Base-by-base conservation (phyloP, 177 flowering plant genomes). In the Telopea speciosissima region DNA sequence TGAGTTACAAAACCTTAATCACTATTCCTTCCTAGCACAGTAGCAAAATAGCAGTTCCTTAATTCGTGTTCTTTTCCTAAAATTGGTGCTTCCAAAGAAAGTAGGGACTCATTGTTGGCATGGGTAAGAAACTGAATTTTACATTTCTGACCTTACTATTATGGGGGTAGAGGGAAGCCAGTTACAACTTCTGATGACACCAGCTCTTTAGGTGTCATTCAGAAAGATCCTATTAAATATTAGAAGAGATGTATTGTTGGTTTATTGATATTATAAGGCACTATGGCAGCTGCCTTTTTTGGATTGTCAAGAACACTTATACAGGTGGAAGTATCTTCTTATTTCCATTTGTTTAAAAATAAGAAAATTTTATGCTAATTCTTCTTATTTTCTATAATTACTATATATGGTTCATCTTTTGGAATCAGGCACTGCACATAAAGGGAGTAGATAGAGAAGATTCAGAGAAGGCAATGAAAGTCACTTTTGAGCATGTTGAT, bases 401-500 rank as follows among this genome's bases (percentile, higher is more conserved):
- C 64, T 63, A 9, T 52, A 5, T 24, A 62, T 60, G 14, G 12
- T 25, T 63, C 16, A 31, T 1, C 42, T 42, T 72, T 52, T 70
- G 28, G 67, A 33, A 70, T 68, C 84, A 92, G 98, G 92, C 82
- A 70, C 87, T 95, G 23, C 62, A 60, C 33, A 81, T 70, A 68
- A 92, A 88, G 81, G 99, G 97, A 56, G 80, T 92, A n/a, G 84
- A 76, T 74, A 72, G 77, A 68, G 77, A 52, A 65, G 88, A 82
- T 70, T 79, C 82, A 21, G 81, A 85, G 25, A 87, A 89, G 65
- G 99, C 99, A 11, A 69, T 85, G 42, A 87, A 88, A 73, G 72
- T 80, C 62, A 89, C 91, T 68, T 92, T 95, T 67, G 76, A 82
- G 77, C 88, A 82, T 9, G 79, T 63, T 65, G 83, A 82, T 76